phyloP scores from a whole-genome alignment of 495 filamentous ascomycete genomes.

The Podospora pseudopauciseta region DNA sequence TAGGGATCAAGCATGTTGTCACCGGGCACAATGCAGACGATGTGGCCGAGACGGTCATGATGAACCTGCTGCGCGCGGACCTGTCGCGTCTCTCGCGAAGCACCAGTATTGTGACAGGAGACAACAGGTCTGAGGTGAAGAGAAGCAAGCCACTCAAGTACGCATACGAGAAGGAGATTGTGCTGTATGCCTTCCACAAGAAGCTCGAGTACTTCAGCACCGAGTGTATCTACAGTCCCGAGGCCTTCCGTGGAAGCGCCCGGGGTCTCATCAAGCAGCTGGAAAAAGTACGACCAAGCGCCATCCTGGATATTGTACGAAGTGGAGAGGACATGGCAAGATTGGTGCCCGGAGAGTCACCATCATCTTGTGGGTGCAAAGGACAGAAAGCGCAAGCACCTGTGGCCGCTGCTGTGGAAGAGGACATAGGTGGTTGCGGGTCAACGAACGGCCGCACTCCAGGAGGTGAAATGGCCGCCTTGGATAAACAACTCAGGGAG shows the following conservation, averaged over 20 bases:
- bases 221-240: slow-evolving; percentile 96
- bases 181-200: slow-evolving; percentile 93
- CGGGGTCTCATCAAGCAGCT: slow-evolving; percentile 90
- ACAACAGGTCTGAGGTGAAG: slow-evolving; percentile 71
- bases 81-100: slow-evolving; percentile 79
- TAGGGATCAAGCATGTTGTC: slow-evolving; percentile 90
- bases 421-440: slow-evolving; percentile 68
- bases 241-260: slow-evolving; percentile 94
- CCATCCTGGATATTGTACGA: slow-evolving; percentile 89
- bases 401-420: slow-evolving; percentile 49
- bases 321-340: slow-evolving; percentile 95
- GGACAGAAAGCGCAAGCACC: slow-evolving; percentile 36
- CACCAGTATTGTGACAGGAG: slow-evolving; percentile 88
- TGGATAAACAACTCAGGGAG: slow-evolving; percentile 74
- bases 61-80: slow-evolving; percentile 93
- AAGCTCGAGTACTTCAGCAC: slow-evolving; percentile 97
- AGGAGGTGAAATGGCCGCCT: slow-evolving; percentile 86
- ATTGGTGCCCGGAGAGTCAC: slow-evolving; percentile 62
- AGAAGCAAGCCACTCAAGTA: slow-evolving; percentile 96
- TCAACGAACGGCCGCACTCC: slow-evolving; percentile 64
- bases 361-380: slow-evolving; percentile 38
- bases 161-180: slow-evolving; percentile 98
- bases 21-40: slow-evolving; percentile 98
- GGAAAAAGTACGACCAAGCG: slow-evolving; percentile 86
- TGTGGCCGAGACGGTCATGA: slow-evolving; percentile 95